These are phyloP conservation scores for Nematodospora anomalae DNA, from an alignment of 1,139 yeast genomes.

Conservation along the genomic window DNA sequence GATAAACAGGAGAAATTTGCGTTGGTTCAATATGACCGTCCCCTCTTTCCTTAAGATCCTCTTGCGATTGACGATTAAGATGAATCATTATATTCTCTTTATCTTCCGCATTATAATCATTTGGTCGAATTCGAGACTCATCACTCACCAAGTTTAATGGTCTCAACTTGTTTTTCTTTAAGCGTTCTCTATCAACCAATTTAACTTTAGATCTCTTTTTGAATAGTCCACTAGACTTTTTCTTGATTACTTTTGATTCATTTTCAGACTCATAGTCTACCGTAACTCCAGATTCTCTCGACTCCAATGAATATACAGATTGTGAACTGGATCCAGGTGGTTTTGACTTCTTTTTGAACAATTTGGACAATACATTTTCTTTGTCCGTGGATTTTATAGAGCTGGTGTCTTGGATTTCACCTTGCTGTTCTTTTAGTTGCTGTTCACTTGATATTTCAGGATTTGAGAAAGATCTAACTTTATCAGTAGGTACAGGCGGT, in stretches of 20 bases:
- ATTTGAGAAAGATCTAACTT: conserved; percentile 33
- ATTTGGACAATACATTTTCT: conserved; percentile 45
- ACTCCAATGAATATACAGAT: conserved; percentile 11
- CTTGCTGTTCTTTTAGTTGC: neutral
- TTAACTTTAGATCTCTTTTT: conserved; percentile 13
- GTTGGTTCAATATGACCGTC: neutral
- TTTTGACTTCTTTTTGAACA: conserved; percentile 47
- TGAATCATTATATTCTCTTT: conserved; percentile 10
- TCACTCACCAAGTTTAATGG: conserved; percentile 6
- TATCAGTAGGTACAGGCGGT: conserved; percentile 22
- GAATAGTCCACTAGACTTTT: conserved; percentile 19
- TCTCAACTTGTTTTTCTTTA: conserved; percentile 7
- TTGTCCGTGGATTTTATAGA: conserved; percentile 21
- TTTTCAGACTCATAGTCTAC: conserved; percentile 34
- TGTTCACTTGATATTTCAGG: conserved; percentile 24
- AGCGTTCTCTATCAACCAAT: conserved; percentile 10
- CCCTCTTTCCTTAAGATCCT: neutral
- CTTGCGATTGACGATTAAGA: neutral
- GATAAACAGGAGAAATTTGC: conserved; percentile 3
- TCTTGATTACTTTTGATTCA: conserved; percentile 24
- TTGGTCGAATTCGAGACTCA: conserved; percentile 4
- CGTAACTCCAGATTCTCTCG: conserved; percentile 24
- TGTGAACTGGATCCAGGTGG: conserved; percentile 18
- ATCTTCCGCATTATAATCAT: conserved; percentile 10
- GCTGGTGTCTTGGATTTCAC: conserved; percentile 1